Percentiles rank a stretch among this genome's conserved stretches.
Conservation (phyloP, 345 rosid species). For the Gossypium sturtianum region DNA sequence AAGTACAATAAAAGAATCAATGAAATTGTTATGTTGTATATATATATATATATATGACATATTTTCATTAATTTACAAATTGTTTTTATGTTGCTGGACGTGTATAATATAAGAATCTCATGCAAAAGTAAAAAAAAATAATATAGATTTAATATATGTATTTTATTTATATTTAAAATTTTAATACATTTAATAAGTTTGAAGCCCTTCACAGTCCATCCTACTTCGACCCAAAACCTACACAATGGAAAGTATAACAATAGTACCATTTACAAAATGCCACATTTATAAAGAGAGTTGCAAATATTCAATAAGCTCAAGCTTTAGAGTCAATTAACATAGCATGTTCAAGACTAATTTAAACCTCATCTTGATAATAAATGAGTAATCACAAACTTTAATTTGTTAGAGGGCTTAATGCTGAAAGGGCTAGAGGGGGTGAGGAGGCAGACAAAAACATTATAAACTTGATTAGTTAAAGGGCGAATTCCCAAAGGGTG, state of each 20-base stretch:
- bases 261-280: background rate
- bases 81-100: too few species aligned
- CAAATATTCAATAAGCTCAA: background rate
- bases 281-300: constrained; percentile 12
- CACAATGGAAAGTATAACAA: constrained; percentile 10
- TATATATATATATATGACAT: too few species aligned
- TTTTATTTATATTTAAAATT: too few species aligned
- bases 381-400: background rate
- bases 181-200: constrained; percentile 17
- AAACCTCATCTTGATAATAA: background rate
- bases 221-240: constrained; percentile 61
- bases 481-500: background rate
- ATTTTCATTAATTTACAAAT: too few species aligned
- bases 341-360: background rate
- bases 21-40: too few species aligned
- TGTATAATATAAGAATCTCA: too few species aligned
- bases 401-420: background rate
- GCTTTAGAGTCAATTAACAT: background rate
- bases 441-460: background rate
- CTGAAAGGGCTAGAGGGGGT: background rate
- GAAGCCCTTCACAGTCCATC: constrained; percentile 66
- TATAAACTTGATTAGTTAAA: background rate
- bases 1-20: too few species aligned
- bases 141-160: too few species aligned
- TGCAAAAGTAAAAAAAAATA: too few species aligned